These are phyloP conservation scores for Leishmania amazonensis DNA, from an alignment of 208 protist species.

Conservation along the genomic window DNA sequence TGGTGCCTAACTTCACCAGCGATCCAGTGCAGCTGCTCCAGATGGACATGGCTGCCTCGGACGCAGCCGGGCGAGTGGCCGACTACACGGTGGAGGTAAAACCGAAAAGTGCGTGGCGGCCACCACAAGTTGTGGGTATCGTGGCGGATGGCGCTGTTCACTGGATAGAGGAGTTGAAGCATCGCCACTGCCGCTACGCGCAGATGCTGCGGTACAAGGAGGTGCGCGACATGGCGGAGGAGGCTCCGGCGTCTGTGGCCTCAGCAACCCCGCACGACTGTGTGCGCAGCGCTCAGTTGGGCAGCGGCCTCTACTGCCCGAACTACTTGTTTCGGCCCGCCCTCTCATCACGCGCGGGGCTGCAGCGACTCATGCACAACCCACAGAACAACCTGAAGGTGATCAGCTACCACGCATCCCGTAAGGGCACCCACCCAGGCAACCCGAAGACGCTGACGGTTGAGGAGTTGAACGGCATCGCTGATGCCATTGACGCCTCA, in stretches of 20 bases:
- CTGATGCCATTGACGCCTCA: conserved; percentile 48
- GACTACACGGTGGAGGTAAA: conserved; percentile 75
- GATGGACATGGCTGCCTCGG: conserved; percentile 8
- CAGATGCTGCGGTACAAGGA: conserved; percentile 55
- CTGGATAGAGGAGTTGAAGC: conserved; percentile 53
- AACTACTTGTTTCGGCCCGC: conserved; percentile 46
- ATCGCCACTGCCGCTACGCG: conserved; percentile 62
- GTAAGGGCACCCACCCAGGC: conserved; percentile 7
- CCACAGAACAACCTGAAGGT: conserved; percentile 58
- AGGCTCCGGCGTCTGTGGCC: not conserved
- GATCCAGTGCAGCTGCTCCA: conserved; percentile 28
- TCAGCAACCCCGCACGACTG: no score
- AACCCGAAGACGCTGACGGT: conserved; percentile 14
- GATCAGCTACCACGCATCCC: conserved; percentile 24
- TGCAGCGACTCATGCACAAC: conserved; percentile 33
- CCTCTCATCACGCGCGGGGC: conserved; percentile 33
- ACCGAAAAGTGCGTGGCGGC: conserved; percentile 68
- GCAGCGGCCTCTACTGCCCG: conserved; percentile 58
- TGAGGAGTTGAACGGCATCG: conserved; percentile 34
- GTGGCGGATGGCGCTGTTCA: conserved; percentile 40
- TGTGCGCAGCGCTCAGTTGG: not conserved
- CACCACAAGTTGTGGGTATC: conserved; percentile 61
- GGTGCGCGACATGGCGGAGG: conserved; percentile 4
- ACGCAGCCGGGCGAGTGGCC: conserved; percentile 10
- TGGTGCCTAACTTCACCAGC: conserved; percentile 46